These are phyloP conservation scores for Alternaria metachromatica DNA, from an alignment of 2,329 filamentous ascomycete genomes.

Conservation along the genomic window DNA sequence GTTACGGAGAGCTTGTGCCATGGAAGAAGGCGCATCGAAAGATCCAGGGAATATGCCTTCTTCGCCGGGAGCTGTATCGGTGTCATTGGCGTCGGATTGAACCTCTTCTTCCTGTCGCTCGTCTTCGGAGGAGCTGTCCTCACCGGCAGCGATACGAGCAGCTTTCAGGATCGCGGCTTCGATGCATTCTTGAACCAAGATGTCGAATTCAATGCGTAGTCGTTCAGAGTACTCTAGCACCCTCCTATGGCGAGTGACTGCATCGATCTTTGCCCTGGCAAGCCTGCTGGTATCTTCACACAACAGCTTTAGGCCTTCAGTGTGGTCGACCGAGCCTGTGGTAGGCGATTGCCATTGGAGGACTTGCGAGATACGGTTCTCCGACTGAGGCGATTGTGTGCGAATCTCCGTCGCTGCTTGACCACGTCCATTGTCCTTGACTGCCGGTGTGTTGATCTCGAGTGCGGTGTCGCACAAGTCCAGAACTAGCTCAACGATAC, in stretches of 20 bases:
- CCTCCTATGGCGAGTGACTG: conserved; percentile 86
- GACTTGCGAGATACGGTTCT: conserved; percentile 92
- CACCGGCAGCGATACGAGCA: conserved; percentile 82
- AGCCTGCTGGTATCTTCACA: conserved; percentile 88
- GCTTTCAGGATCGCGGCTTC: conserved; percentile 90
- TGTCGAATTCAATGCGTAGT: conserved; percentile 90
- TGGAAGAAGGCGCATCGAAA: conserved; percentile 63
- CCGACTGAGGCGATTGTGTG: conserved; percentile 94
- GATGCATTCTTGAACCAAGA: conserved; percentile 94
- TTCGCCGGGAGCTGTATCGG: conserved; percentile 47
- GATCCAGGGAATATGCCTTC: conserved; percentile 67
- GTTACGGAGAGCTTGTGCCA: conserved; percentile 63
- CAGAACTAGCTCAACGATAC: conserved; percentile 92
- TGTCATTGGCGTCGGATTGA: conserved; percentile 52
- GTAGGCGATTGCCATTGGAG: conserved; percentile 96
- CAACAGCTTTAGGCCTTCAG: conserved; percentile 85
- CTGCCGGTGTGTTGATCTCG: conserved; percentile 90
- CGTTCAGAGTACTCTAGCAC: conserved; percentile 97
- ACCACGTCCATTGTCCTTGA: conserved; percentile 77
- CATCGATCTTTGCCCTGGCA: conserved; percentile 88
- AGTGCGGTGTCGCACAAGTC: conserved; percentile 95
- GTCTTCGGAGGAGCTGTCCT: conserved; percentile 76
- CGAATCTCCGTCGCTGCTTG: conserved; percentile 77
- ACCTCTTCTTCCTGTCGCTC: conserved; percentile 55
- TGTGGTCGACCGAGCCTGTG: conserved; percentile 88